Evolutionary conservation across 805 yeast genomes (phyloP).

Genomic region (Dipodascus albidus): DNA sequence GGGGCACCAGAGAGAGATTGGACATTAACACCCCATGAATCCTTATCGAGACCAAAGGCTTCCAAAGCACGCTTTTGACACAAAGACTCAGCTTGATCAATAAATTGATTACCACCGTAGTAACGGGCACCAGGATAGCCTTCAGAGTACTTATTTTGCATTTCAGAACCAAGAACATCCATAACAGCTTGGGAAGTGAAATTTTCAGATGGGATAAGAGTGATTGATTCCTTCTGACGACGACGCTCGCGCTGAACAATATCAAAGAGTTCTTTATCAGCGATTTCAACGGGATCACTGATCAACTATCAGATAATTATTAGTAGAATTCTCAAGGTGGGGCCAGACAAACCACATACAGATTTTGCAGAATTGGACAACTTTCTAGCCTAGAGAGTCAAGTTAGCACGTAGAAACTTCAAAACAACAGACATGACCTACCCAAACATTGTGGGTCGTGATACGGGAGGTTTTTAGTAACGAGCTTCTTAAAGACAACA

Average conservation of each 20-base stretch:
- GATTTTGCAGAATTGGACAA: background rate
- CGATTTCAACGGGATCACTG: conserved; percentile 13
- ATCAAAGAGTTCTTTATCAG: conserved; percentile 74
- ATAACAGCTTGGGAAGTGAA: conserved; percentile 92
- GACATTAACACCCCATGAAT: conserved; percentile 94
- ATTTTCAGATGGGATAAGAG: conserved; percentile 90
- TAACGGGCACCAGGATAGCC: conserved; percentile 98
- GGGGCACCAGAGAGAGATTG: conserved; percentile 95
- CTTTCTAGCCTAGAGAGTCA: background rate
- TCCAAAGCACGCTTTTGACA: conserved; percentile 88
- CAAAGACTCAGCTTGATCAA: conserved; percentile 79
- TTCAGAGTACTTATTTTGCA: conserved; percentile 97
- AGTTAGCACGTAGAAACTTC: background rate
- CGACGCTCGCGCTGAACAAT: conserved; percentile 66
- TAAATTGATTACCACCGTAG: conserved; percentile 95
- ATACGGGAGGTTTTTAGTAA: background rate
- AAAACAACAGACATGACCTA: background rate
- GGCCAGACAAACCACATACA: background rate
- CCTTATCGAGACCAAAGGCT: conserved; percentile 66
- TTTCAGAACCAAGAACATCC: conserved; percentile 89
- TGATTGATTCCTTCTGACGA: conserved; percentile 87
- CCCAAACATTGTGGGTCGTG: background rate
- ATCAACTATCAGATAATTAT: conserved; percentile 3
- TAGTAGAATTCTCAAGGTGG: background rate
- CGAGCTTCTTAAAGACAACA: background rate